These are phyloP conservation scores for Paracamarosporium sp. DNA, from an alignment of 2,329 filamentous ascomycete genomes.

Conservation along the genomic window DNA sequence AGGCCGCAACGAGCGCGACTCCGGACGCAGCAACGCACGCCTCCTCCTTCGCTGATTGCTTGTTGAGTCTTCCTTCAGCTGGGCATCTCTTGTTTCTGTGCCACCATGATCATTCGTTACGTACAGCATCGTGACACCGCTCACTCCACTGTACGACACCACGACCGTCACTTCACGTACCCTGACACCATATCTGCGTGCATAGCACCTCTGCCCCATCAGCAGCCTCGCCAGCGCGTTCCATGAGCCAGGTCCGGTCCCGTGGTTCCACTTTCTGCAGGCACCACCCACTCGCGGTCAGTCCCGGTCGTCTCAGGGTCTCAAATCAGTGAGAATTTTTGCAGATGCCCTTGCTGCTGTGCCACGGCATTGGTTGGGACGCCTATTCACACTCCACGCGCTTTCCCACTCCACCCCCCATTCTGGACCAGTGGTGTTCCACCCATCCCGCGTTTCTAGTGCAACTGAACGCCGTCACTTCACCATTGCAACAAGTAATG, in stretches of 20 bases:
- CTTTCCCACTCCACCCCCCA: neutral
- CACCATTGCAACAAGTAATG: neutral
- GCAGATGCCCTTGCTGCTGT: neutral
- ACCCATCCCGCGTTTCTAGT: neutral
- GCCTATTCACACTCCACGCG: too few relatives aligned
- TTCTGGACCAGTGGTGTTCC: neutral
- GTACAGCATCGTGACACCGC: neutral
- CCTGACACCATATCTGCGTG: neutral
- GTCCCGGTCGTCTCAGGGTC: neutral
- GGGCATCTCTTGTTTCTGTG: neutral
- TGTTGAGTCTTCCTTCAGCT: constrained; percentile 2
- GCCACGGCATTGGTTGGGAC: neutral
- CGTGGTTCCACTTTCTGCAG: neutral
- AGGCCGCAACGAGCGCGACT: constrained; percentile 75
- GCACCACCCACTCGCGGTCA: neutral
- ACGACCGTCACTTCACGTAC: neutral
- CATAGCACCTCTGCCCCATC: neutral
- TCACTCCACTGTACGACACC: neutral
- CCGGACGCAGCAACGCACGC: constrained; percentile 62
- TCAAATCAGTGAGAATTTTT: neutral
- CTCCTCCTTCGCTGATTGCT: constrained; percentile 2
- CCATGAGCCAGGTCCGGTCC: neutral
- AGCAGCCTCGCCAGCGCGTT: neutral
- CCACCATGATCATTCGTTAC: neutral
- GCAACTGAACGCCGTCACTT: neutral